A percentile compares a stretch with the other conserved stretches of the same genome.
These are phyloP conservation scores for Oryza longistaminata DNA, from an alignment of 176 grass and related monocot genomes.

Conservation along the genomic window DNA sequence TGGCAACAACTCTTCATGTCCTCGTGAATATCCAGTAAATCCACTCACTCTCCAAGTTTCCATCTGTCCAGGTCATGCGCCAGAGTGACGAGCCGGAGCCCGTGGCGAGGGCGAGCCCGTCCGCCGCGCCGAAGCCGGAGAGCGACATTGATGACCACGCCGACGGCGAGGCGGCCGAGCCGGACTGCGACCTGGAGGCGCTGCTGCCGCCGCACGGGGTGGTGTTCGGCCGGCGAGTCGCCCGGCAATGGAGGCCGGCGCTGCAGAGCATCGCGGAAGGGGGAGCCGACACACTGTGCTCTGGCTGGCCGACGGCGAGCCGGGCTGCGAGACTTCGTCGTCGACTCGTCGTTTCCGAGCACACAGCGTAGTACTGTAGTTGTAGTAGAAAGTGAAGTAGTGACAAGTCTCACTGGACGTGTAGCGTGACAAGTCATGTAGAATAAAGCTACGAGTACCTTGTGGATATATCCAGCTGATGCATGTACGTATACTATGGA, in stretches of 20 bases:
- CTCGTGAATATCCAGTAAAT: background rate
- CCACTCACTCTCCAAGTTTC: background rate
- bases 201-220: slow-evolving; percentile 35
- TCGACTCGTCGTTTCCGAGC: background rate
- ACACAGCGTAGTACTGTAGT: background rate
- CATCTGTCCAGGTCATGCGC: slow-evolving; percentile 37
- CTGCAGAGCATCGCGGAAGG: slow-evolving; percentile 85
- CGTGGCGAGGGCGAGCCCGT: background rate
- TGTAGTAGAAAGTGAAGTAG: background rate
- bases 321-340: background rate
- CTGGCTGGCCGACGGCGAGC: background rate
- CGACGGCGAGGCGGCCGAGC: slow-evolving; percentile 25
- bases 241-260: slow-evolving; percentile 69
- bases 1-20: slow-evolving; percentile 19
- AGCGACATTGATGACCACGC: background rate
- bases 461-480: too few species aligned
- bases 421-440: too few species aligned
- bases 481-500: too few species aligned
- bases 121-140: background rate
- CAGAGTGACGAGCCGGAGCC: background rate
- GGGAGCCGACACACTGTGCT: background rate
- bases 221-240: slow-evolving; percentile 30
- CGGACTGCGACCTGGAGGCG: slow-evolving; percentile 38
- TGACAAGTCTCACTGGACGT: too few species aligned
- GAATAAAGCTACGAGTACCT: too few species aligned